These are phyloP conservation scores for Coprinellus micaceus DNA, from an alignment of 768 basidiomycete genomes.

Conservation along the genomic window DNA sequence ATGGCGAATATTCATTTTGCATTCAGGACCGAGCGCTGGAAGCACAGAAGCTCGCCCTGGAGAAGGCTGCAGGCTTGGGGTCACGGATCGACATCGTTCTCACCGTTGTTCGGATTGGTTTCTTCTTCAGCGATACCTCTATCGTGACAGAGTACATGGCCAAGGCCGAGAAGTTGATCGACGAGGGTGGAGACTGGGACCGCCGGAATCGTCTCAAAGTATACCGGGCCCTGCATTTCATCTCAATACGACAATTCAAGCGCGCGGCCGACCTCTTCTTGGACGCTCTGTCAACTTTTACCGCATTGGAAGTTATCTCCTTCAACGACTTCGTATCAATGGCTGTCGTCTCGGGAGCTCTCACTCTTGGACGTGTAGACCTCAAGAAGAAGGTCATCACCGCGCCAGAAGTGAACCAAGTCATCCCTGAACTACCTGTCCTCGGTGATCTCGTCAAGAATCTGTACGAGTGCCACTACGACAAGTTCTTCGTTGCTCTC, in stretches of 20 bases:
- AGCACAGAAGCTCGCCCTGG: conserved; percentile 79
- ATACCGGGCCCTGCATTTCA: conserved; percentile 80
- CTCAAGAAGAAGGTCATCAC: conserved; percentile 89
- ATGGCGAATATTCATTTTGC: background rate
- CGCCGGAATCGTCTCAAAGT: conserved; percentile 94
- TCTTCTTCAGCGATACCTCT: conserved; percentile 81
- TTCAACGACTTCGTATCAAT: conserved; percentile 90
- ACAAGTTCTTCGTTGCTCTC: conserved; percentile 88
- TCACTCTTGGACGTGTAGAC: conserved; percentile 77
- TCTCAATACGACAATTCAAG: conserved; percentile 91
- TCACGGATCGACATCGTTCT: conserved; percentile 91
- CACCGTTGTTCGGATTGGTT: conserved; percentile 81
- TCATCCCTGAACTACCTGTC: conserved; percentile 76
- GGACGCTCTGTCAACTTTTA: conserved; percentile 92
- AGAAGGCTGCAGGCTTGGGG: conserved; percentile 91
- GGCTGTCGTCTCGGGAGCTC: conserved; percentile 73
- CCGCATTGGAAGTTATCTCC: conserved; percentile 81
- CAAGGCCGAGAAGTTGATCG: conserved; percentile 85
- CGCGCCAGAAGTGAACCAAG: conserved; percentile 84
- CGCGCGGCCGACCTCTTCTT: conserved; percentile 80
- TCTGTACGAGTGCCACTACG: conserved; percentile 90
- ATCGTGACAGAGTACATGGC: conserved; percentile 69
- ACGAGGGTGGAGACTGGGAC: conserved; percentile 98
- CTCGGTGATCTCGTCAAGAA: conserved; percentile 82
- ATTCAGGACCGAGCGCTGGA: conserved; percentile 72